Evolutionary conservation across 1,139 yeast species (phyloP), one percentile per base, ranked within the genome.

Genomic region (Blastobotrys capitulatus): DNA sequence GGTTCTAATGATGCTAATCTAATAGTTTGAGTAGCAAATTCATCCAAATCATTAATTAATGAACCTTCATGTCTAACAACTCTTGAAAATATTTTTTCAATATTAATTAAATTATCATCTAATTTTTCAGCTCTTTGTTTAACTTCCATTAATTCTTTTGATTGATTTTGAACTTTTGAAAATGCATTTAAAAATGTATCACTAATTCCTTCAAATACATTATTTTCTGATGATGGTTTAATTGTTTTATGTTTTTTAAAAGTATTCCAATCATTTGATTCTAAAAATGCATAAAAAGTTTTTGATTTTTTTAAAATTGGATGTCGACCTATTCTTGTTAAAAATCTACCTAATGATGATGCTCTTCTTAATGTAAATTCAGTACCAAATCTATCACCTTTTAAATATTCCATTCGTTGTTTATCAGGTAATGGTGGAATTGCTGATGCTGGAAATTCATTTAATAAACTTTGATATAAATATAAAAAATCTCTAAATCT

Each of bases 341-440:
- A 67, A 62, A 89, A 92, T 53, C 94, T 73, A 59, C 84, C 82
- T 49, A 92, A 72, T 6, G 97, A 87, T 46, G 83, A 81, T n/a
- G 95, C 83, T 56, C 98, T 73, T 63, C 87, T 86, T 55, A 77
- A 74, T 0, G 96, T 90, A 67, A 92, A 92, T 52, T 87, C 87
- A 10, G 77, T 69, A 48, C 87, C 79, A 63, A 87, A 87, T 18
- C 96, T 76, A 60, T 92, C 97, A n/a, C 98, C 98, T 39, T 95
- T 89, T 50, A 92, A 75, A 65, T 92, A 92, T 66, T 92, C 96
- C 59, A 90, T 74, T 54, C 95, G 80, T 72, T 86, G 87, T 68
- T 89, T 90, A 54, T 94, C 95, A 0, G 98, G 98, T 50, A 92
- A 73, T 10, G 98, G 97, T 1, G 98, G 98, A 0, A 92, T 80